Conservation (phyloP, 257 asterid genomes). For the Osmanthus fragrans region DNA sequence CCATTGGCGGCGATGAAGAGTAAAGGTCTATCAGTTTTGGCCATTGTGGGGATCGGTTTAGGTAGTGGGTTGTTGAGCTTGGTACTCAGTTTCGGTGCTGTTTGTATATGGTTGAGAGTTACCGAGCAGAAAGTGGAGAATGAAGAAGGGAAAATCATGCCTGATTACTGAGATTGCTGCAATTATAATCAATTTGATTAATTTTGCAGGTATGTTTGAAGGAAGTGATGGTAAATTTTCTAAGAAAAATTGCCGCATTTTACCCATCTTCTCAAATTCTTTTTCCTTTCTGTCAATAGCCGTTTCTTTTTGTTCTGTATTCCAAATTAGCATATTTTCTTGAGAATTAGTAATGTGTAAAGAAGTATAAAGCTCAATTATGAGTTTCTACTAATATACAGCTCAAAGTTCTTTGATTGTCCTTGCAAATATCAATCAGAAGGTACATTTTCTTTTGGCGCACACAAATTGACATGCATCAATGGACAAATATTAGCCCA, state of each 20-base stretch:
- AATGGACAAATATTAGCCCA: too few species aligned
- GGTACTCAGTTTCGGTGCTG: constrained; percentile 79
- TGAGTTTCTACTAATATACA: too few species aligned
- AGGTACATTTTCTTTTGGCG: too few species aligned
- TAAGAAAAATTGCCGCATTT: neutral
- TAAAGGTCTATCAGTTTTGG: constrained; percentile 59
- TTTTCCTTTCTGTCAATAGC: neutral
- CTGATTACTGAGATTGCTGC: constrained; percentile 58
- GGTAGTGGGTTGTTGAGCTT: constrained; percentile 88
- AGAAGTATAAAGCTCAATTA: neutral
- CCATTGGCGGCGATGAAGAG: constrained; percentile 74
- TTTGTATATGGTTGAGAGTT: constrained; percentile 80
- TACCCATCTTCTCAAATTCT: constrained; percentile 14
- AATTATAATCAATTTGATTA: constrained; percentile 8
- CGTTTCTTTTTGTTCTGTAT: too few species aligned
- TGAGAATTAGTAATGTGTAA: constrained; percentile 8
- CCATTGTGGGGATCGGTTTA: constrained; percentile 91
- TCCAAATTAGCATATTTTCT: constrained; percentile 10
- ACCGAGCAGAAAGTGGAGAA: constrained; percentile 60
- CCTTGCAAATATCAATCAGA: too few species aligned
- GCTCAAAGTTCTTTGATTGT: too few species aligned
- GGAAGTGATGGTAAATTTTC: neutral
- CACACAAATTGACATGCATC: too few species aligned
- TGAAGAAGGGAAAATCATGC: constrained; percentile 84
- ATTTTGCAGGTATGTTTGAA: constrained; percentile 35